Base-by-base conservation (phyloP, 352 stramenopile species). In the Phytophthora podocarpi region DNA sequence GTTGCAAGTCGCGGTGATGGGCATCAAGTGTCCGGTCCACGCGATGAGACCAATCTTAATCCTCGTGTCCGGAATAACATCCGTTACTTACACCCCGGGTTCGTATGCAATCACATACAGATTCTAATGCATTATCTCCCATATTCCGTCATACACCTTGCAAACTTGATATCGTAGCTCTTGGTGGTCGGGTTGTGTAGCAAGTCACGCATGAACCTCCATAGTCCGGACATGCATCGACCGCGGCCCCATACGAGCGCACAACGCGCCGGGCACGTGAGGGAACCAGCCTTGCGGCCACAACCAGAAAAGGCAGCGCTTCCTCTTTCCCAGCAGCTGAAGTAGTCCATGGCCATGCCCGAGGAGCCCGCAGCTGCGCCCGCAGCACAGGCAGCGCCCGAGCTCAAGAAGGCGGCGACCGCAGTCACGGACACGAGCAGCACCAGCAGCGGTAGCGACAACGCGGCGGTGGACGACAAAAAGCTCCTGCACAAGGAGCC, bases 401-500 rank as follows among this genome's bases (percentile, higher is more conserved):
- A 68, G 67, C 51, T 68, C 16, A 67, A 67, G 52, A 72, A 69
- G 6, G 42, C 50, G 20, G 40, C 28, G 7, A 70, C 40, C 15
- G 43, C 47, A 20, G 54, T 48, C n/a, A 67, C 42, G 15, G 64
- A 62, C 54, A 77, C 67, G 16, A 75, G 53, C 55, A 77, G 55
- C 35, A 54, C 51, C 12, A 54, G 48, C 23, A 62, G 35, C 42
- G 13, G 36, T 40, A 61, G 43, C 27, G 58, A 64, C 64, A 47
- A 57, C 47, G 46, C 45, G 27, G 24, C 30, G 21, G 49, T 13
- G 12, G 49, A 62, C 40, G 27, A 40, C 34, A 53, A 39, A n/a
- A n/a, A 53, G 28, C 41, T 34, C 32, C 52, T 47, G 41, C 34
- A 49, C 28, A 47, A 45, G 40, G 47, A 56, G 43, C 41, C 49